These are phyloP conservation scores for Pseudonitzschia pungens DNA, from an alignment of 108 stramenopile genomes.

Conservation along the genomic window DNA sequence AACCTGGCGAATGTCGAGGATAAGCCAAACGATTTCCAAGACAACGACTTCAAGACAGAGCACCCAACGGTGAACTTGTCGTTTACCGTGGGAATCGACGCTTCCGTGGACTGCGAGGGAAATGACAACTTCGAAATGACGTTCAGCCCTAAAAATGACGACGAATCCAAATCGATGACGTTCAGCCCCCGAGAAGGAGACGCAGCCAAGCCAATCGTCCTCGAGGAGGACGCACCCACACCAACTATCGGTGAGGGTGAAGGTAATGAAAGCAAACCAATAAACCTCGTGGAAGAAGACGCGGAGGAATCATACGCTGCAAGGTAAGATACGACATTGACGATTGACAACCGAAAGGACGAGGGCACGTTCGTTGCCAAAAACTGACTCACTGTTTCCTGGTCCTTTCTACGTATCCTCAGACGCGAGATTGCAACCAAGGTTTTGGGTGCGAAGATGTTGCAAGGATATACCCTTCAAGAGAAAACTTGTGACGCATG, in stretches of 20 bases:
- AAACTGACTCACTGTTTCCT: not conserved
- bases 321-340: not conserved
- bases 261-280: not conserved
- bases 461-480: constrained; percentile 49
- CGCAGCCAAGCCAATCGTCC: not conserved
- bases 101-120: not conserved
- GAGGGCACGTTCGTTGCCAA: not conserved
- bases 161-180: not conserved
- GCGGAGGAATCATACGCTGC: not conserved
- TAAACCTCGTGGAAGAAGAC: not conserved
- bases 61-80: no score
- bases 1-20: not conserved
- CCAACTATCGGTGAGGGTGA: not conserved
- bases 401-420: not conserved
- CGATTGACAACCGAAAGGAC: not conserved
- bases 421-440: constrained; percentile 62
- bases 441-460: constrained; percentile 56
- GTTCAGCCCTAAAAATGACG: not conserved
- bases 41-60: not conserved
- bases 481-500: constrained; percentile 48
- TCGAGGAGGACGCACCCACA: not conserved
- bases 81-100: not conserved
- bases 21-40: not conserved
- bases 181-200: not conserved
- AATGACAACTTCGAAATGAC: not conserved